Evolutionary conservation across 306 rosid genomes (phyloP), one percentile per base, ranked within the genome.

Genomic region (Malus orientalis): DNA sequence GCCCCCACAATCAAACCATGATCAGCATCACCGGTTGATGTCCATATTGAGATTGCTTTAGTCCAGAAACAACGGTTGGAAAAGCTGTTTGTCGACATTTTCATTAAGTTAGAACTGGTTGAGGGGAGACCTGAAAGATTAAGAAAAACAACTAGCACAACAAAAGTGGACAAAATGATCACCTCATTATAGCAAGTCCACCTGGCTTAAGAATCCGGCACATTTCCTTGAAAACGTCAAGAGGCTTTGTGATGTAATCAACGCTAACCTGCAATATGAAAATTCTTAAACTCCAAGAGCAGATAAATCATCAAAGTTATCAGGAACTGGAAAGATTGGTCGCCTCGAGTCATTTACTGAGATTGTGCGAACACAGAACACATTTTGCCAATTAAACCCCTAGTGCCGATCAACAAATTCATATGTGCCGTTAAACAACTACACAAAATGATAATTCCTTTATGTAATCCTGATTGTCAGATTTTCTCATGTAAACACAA

Each of bases 1-100:
- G 96, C 88, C 22, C 96, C 97, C 6, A 90, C 93, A 68, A 92
- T 85, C 90, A 90, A 71, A 63, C 81, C 86, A 42, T 92, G 97
- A 71, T 92, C 97, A 25, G 88, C 84, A 78, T 92, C 96, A 45
- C 97, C 88, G 6, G 92, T 88, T 72, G 97, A 92, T 19, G 96
- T 88, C 97, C 97, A 90, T 81, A 92, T 87, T 20, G 93, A 88
- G 73, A 90, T 88, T 58, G 96, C 96, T 70, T 92, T 92, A 12
- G 96, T 90, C 83, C 84, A 90, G 76, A 90, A 92, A 69, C 96
- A 87, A 25, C 96, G 90, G 85, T 90, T 90, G 33, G 96, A 92
- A 86, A 92, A 92, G 87, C 97, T 90, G 83, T 63, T 75, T 22
- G 4, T 29, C 36, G 49, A 18, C 44, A 29, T 45, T 40, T 33